Evolutionary conservation across 179 eudicot species (phyloP).

Genomic region (Nepenthes alata): DNA sequence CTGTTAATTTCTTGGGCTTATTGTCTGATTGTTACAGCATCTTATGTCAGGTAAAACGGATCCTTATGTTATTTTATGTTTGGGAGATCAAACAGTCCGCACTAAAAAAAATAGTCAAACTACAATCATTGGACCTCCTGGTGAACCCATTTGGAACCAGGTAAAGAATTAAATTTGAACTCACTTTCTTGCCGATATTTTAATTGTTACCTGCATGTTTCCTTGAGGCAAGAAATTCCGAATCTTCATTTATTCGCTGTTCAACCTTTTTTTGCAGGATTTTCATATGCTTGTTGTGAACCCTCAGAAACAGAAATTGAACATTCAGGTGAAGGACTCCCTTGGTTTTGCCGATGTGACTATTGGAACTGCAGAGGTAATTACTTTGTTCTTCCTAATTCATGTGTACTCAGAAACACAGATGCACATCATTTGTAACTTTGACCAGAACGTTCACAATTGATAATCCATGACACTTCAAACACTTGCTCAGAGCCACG

Average conservation of each 20-base stretch:
- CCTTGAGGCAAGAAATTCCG: neutral
- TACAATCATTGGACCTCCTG: slow-evolving; percentile 92
- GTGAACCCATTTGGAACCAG: slow-evolving; percentile 99
- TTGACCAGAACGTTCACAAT: too few relatives aligned
- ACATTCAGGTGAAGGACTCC: slow-evolving; percentile 66
- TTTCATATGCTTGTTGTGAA: slow-evolving; percentile 78
- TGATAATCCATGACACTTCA: too few relatives aligned
- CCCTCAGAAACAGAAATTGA: slow-evolving; percentile 64
- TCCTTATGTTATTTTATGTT: slow-evolving; percentile 68
- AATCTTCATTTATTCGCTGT: neutral
- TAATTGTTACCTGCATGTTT: neutral
- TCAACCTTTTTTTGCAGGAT: slow-evolving; percentile 37
- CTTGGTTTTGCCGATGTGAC: slow-evolving; percentile 74
- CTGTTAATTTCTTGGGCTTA: neutral
- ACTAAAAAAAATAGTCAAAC: slow-evolving; percentile 98
- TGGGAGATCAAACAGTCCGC: slow-evolving; percentile 85
- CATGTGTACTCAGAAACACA: too few relatives aligned
- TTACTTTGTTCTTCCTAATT: too few relatives aligned
- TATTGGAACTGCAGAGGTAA: slow-evolving; percentile 76
- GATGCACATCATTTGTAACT: too few relatives aligned
- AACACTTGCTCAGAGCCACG: too few relatives aligned
- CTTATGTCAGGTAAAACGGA: slow-evolving; percentile 74
- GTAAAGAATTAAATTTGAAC: slow-evolving; percentile 24
- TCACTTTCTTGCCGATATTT: neutral
- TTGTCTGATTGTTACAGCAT: neutral